Evolutionary conservation across 495 filamentous ascomycete species (phyloP).

Genomic region (Xylaria telfairii): DNA sequence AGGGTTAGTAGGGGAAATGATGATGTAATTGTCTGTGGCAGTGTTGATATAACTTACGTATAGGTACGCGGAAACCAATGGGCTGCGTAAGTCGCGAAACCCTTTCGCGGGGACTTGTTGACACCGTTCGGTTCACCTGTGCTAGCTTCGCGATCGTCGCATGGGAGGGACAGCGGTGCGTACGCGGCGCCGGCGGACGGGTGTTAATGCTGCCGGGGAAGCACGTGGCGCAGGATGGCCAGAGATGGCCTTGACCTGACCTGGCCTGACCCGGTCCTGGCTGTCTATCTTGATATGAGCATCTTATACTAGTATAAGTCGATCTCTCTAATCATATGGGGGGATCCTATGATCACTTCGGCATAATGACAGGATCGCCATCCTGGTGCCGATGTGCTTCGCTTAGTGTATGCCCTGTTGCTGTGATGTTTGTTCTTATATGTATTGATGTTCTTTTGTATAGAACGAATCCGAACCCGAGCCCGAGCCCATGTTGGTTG

Average conservation of each 20-base stretch:
- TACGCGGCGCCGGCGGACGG: conserved; percentile 11
- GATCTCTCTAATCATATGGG: not conserved
- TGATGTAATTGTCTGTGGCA: not conserved
- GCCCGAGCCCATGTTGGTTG: too few species aligned
- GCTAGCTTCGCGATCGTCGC: conserved; percentile 6
- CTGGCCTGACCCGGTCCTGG: not conserved
- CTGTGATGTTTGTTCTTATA: not conserved
- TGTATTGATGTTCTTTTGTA: too few species aligned
- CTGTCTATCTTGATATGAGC: not conserved
- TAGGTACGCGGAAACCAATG: not conserved
- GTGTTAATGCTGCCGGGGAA: not conserved
- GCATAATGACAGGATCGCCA: not conserved
- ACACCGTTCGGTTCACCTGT: not conserved
- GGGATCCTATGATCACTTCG: not conserved
- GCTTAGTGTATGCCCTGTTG: not conserved
- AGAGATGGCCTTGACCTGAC: too few species aligned
- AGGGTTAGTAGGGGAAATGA: not conserved
- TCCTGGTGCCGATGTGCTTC: not conserved
- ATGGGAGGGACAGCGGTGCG: not conserved
- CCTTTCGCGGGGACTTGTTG: not conserved
- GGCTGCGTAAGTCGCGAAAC: not conserved
- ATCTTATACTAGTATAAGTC: not conserved
- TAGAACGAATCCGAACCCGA: too few species aligned
- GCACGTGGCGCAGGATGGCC: conserved; percentile 2
- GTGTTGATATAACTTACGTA: not conserved